Conservation (phyloP, 306 rosid species). For the Vigna hirtella region DNA sequence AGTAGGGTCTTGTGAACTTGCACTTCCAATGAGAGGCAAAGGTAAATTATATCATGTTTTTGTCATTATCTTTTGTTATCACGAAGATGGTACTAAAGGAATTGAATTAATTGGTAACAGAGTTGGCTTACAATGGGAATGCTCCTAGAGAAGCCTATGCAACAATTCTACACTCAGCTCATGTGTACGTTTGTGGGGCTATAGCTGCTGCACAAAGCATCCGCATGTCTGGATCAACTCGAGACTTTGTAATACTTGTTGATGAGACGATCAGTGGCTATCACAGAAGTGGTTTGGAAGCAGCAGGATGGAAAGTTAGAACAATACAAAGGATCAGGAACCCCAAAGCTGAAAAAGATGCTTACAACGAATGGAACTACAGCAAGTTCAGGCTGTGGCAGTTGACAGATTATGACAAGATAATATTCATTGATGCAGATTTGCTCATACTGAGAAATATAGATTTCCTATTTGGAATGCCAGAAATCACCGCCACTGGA, state of each 20-base stretch:
- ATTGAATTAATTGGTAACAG: constrained; percentile 58
- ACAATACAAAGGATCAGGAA: constrained; percentile 85
- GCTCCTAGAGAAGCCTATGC: constrained; percentile 84
- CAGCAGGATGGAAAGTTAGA: constrained; percentile 95
- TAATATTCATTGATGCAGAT: constrained; percentile 95
- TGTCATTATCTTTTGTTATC: neutral
- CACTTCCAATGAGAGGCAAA: constrained; percentile 81
- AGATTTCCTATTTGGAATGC: constrained; percentile 86
- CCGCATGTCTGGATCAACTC: constrained; percentile 81
- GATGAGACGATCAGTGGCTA: constrained; percentile 83
- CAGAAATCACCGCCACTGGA: constrained; percentile 92
- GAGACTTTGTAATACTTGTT: constrained; percentile 92
- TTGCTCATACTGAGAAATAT: constrained; percentile 80
- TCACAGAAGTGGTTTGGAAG: constrained; percentile 88
- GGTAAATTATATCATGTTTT: constrained; percentile 58
- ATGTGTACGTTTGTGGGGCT: constrained; percentile 94
- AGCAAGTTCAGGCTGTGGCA: constrained; percentile 98
- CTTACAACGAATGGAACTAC: constrained; percentile 97
- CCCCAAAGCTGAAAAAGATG: constrained; percentile 95
- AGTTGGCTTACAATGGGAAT: constrained; percentile 69
- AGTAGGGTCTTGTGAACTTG: constrained; percentile 91
- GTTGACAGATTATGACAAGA: constrained; percentile 90
- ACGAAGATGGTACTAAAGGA: constrained; percentile 23
- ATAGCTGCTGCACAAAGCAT: constrained; percentile 97
- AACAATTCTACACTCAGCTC: constrained; percentile 94